These are phyloP conservation scores for Dittrichia graveolens DNA, from an alignment of 129 eudicot genomes.

Conservation along the genomic window DNA sequence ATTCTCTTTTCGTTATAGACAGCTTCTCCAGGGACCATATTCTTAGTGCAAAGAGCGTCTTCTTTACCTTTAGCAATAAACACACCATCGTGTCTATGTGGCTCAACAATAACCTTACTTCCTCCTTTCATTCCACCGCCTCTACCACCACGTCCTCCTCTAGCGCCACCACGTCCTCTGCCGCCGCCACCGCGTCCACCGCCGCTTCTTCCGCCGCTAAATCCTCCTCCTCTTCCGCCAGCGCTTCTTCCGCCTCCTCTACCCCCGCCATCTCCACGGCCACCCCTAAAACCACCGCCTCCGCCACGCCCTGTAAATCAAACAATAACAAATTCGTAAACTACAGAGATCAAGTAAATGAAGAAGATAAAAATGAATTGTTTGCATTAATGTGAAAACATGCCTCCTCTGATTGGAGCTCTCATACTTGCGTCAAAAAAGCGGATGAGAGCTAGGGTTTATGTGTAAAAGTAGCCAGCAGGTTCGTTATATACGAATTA, in stretches of 20 bases:
- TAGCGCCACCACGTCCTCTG: constrained; percentile 41
- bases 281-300: constrained; percentile 48
- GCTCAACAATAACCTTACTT: constrained; percentile 77
- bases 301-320: constrained; percentile 50
- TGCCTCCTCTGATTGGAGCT: constrained; percentile 41
- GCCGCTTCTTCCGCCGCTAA: constrained; percentile 45
- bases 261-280: constrained; percentile 48
- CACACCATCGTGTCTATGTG: constrained; percentile 90
- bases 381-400: neutral
- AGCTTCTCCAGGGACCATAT: constrained; percentile 92
- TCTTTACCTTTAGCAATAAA: constrained; percentile 90
- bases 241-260: constrained; percentile 66
- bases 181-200: constrained; percentile 55
- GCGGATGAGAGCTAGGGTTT: constrained; percentile 30
- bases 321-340: neutral
- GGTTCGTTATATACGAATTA: constrained; percentile 10
- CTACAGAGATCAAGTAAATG: no score
- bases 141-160: constrained; percentile 54
- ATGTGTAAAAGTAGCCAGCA: constrained; percentile 10
- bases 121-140: constrained; percentile 86
- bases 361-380: neutral
- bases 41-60: constrained; percentile 86
- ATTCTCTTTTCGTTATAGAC: constrained; percentile 87
- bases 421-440: constrained; percentile 19
- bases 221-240: constrained; percentile 36